Evolutionary conservation across 305 asterid genomes (phyloP), one percentile per base, ranked within the genome.

Genomic region (Solanum aculeatissimum): DNA sequence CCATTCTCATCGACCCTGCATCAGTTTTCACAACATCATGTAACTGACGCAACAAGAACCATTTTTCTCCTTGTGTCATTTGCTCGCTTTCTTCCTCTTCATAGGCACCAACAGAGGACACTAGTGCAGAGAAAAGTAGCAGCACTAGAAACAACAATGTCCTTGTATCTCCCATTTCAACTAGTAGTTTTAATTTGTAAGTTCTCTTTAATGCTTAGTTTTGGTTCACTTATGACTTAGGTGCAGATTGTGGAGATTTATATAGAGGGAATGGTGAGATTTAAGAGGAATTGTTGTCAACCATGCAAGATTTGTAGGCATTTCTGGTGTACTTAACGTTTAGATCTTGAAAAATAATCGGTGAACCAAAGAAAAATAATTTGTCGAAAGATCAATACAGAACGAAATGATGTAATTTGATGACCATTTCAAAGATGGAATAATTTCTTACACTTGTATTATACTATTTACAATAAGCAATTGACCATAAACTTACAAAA

Each of bases 1-100:
- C 91, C 47, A 93, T 91, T 84, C 85, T 92, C 98, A 94, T 72
- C 1, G 35, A 3, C n/a, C 80, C 80, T 1, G 80, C 80, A 13
- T 43, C 58, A 72, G 79, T 71, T 42, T 42, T 23, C 35, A 71
- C 79, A n/a, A 71, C 79, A n/a, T 71, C 15, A 21, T 71, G 79
- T 21, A 71, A 71, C 7, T 71, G 35, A 71, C 79, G 79, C 2
- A 71, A 7, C 79, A 71, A 7, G 10, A 71, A 71, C 54, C n/a
- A 21, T 40, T 42, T n/a, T 40, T 71, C 80, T 71, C 80, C 80
- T 42, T 72, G 80, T 2, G 80, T 72, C 21, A 0, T 72, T 23
- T 72, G 58, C 8, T 72, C 80, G 3, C 1, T 13, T 14, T 21
- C 55, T n/a, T 12, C 78, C 32, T 40, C 51, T 38, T 38, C 55